phyloP scores from a whole-genome alignment of 345 rosid genomes.

The Fremontodendron californicum region DNA sequence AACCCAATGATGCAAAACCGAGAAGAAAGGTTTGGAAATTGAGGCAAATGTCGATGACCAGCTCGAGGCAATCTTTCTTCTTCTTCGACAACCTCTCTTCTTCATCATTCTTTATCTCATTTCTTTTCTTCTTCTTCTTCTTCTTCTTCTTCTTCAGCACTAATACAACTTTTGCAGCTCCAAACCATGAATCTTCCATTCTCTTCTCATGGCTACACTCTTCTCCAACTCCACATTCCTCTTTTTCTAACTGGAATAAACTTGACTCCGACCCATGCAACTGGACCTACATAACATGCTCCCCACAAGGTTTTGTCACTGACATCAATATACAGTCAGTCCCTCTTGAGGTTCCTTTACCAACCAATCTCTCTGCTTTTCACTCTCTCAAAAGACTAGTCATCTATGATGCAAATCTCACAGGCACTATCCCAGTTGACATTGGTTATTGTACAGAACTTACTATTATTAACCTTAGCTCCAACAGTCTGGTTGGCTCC shows the following conservation, averaged over 20 bases:
- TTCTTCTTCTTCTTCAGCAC: slow-evolving; percentile 30
- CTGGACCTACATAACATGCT: slow-evolving; percentile 78
- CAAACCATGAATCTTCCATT: slow-evolving; percentile 51
- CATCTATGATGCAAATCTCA: slow-evolving; percentile 66
- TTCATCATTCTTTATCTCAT: slow-evolving; percentile 22
- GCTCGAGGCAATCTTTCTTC: slow-evolving; percentile 43
- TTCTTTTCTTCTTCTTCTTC: slow-evolving; percentile 31
- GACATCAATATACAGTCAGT: slow-evolving; percentile 58
- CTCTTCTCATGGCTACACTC: slow-evolving; percentile 71
- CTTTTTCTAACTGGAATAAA: slow-evolving; percentile 58
- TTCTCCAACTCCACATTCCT: slow-evolving; percentile 35
- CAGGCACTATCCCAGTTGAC: slow-evolving; percentile 58
- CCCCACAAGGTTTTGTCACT: slow-evolving; percentile 59
- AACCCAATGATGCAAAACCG: slow-evolving; percentile 59
- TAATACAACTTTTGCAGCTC: slow-evolving; percentile 16
- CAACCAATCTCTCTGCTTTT: slow-evolving; percentile 53
- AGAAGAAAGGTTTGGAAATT: slow-evolving; percentile 64
- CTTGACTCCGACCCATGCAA: slow-evolving; percentile 63
- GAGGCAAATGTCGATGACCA: slow-evolving; percentile 69
- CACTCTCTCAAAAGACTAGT: slow-evolving; percentile 46
- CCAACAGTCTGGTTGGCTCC: slow-evolving; percentile 57
- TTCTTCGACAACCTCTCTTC: slow-evolving; percentile 17
- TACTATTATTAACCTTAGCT: slow-evolving; percentile 49
- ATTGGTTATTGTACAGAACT: slow-evolving; percentile 49
- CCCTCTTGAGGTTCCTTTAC: slow-evolving; percentile 51